phyloP scores from a whole-genome alignment of 1,284 basidiomycete species.

The Malassezia vespertilionis region DNA sequence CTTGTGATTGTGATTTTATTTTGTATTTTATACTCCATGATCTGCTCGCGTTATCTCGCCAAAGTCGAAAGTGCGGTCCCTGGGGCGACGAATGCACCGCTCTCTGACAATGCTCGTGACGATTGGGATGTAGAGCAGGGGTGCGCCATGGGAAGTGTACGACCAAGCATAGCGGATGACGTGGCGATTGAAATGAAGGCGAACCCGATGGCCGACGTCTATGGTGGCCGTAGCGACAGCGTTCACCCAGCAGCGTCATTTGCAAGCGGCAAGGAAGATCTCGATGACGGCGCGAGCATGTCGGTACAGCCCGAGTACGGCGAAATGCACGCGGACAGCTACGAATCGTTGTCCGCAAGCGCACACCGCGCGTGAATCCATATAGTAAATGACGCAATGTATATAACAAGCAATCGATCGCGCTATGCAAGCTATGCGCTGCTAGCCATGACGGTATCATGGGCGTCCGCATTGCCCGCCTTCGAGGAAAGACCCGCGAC shows the following conservation, averaged over 20 bases:
- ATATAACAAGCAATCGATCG: too few species aligned
- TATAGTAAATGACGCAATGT: too few species aligned
- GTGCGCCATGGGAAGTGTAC: background rate
- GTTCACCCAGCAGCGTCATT: too few species aligned
- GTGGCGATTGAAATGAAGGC: background rate
- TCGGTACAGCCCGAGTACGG: too few species aligned
- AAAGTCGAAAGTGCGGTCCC: conserved; percentile 1
- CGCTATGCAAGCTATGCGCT: too few species aligned
- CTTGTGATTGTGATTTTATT: conserved; percentile 8
- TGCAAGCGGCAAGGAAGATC: too few species aligned
- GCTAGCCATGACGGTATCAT: too few species aligned
- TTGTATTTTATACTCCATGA: background rate
- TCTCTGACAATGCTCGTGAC: background rate
- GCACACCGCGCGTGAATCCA: too few species aligned
- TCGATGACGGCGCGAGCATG: too few species aligned
- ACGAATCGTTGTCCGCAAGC: too few species aligned
- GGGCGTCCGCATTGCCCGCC: too few species aligned
- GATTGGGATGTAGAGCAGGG: background rate
- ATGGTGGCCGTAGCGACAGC: conserved; percentile 2
- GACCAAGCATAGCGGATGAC: background rate
- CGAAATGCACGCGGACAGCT: too few species aligned
- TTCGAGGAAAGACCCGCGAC: conserved; percentile 36
- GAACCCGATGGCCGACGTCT: conserved; percentile 3
- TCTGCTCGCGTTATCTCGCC: background rate
- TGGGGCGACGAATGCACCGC: background rate